Conservation (phyloP, 1,284 basidiomycete species). For the Boletus smithii region DNA sequence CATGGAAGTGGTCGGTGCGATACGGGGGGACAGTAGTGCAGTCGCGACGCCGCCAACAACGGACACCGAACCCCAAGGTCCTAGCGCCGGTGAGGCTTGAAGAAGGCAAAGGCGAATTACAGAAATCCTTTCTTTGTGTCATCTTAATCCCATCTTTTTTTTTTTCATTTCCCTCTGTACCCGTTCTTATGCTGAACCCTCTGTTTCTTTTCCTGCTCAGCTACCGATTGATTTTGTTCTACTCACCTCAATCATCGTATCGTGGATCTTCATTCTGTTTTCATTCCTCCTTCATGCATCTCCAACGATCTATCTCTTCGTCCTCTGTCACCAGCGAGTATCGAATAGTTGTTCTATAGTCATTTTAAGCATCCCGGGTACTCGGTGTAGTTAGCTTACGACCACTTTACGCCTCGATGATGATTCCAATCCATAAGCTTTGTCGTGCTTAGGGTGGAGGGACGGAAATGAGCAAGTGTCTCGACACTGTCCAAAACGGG, state of each 20-base stretch:
- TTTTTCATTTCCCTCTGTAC: slow-evolving; percentile 4
- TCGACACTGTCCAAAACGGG: slow-evolving; percentile 4
- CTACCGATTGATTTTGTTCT: slow-evolving; percentile 11
- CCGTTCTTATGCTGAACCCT: slow-evolving; percentile 5
- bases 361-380: slow-evolving; percentile 8
- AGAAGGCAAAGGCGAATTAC: background rate
- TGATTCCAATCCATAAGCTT: slow-evolving; percentile 19
- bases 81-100: slow-evolving; percentile 19
- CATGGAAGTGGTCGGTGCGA: slow-evolving; percentile 31
- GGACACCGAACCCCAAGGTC: slow-evolving; percentile 18
- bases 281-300: slow-evolving; percentile 10
- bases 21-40: slow-evolving; percentile 18
- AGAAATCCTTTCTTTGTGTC: slow-evolving; percentile 2
- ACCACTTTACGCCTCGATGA: slow-evolving; percentile 19
- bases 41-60: slow-evolving; percentile 12
- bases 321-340: slow-evolving; percentile 2
- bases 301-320: slow-evolving; percentile 10
- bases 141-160: slow-evolving; percentile 9
- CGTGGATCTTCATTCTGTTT: slow-evolving; percentile 18
- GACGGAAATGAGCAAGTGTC: slow-evolving; percentile 16
- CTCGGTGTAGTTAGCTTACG: slow-evolving; percentile 26
- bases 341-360: slow-evolving; percentile 29
- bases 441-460: background rate
- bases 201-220: slow-evolving; percentile 2
- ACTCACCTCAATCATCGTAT: slow-evolving; percentile 11